Percentiles rank a stretch among this genome's conserved stretches.
Evolutionary conservation across 371 early-diverging fungal genomes (phyloP).

Genomic region (Coemansia sp.): DNA sequence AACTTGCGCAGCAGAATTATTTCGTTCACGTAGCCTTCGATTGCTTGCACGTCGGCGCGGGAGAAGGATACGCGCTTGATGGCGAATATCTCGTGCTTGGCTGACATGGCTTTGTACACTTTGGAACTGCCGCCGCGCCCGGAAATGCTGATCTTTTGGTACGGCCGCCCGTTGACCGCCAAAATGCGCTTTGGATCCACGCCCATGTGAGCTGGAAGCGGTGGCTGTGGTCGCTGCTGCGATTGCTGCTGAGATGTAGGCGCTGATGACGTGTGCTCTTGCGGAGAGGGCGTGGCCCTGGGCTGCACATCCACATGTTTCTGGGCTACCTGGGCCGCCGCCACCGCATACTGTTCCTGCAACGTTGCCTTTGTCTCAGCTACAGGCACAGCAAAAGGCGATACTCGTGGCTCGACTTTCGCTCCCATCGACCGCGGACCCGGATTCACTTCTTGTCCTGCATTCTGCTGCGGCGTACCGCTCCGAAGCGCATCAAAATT

Average conservation of each 20-base stretch:
- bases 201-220: neutral
- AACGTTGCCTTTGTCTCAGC: conserved; percentile 12
- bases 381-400: conserved; percentile 15
- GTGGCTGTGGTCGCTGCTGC: conserved; percentile 6
- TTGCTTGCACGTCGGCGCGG: conserved; percentile 62
- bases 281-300: conserved; percentile 2
- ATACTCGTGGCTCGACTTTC: conserved; percentile 2
- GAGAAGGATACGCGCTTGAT: conserved; percentile 83
- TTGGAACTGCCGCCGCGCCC: conserved; percentile 90
- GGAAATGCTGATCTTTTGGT: conserved; percentile 62
- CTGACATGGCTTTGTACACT: conserved; percentile 84
- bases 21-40: conserved; percentile 81
- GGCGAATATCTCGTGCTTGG: conserved; percentile 72
- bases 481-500: conserved; percentile 4
- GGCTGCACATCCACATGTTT: neutral
- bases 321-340: conserved; percentile 7
- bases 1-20: conserved; percentile 74
- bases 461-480: neutral
- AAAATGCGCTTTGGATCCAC: conserved; percentile 41
- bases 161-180: conserved; percentile 60
- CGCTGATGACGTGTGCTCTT: neutral
- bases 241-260: conserved; percentile 1
- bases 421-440: neutral
- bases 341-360: conserved; percentile 20
- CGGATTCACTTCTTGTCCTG: neutral